Percentiles rank a stretch among this genome's conserved stretches.
Evolutionary conservation across 23 red algal genomes (phyloP).

Genomic region (Gracilaria domingensis): DNA sequence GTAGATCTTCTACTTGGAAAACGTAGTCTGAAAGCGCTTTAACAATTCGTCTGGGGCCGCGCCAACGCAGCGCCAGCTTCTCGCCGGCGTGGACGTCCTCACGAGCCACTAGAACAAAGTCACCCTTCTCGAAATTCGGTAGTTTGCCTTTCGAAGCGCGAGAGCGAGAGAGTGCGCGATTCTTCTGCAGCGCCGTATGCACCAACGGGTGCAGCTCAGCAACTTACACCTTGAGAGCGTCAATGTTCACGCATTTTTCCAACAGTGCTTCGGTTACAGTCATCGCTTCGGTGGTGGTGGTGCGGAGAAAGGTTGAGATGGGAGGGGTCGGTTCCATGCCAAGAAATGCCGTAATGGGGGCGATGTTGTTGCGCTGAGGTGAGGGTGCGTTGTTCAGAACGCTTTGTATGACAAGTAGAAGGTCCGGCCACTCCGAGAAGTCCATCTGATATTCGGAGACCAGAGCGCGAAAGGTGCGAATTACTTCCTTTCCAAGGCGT

Average conservation of each 20-base stretch:
- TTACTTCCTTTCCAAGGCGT: background rate
- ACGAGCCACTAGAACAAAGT: slow-evolving; percentile 14
- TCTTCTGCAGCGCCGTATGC: background rate
- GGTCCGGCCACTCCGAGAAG: slow-evolving; percentile 9
- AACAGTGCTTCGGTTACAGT: no score
- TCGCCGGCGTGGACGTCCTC: background rate
- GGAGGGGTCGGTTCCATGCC: background rate
- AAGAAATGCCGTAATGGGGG: background rate
- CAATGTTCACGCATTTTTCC: slow-evolving; percentile 18
- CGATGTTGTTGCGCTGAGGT: background rate
- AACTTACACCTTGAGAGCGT: background rate
- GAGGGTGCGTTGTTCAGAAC: slow-evolving; percentile 22
- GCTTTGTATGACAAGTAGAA: no score
- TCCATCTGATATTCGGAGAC: slow-evolving; percentile 8
- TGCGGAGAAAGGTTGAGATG: background rate
- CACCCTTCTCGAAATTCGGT: no score
- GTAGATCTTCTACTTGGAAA: slow-evolving; percentile 37
- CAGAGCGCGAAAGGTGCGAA: background rate
- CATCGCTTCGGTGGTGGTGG: no score
- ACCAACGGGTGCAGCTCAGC: slow-evolving; percentile 21
- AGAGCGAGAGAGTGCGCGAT: background rate
- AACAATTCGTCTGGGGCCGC: background rate
- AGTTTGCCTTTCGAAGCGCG: background rate
- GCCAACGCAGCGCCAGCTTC: slow-evolving; percentile 11
- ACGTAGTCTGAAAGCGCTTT: background rate